Evolutionary conservation across 78 protist genomes (phyloP), one percentile per base, ranked within the genome.

Genomic region (Dictyostelium firmibasis): DNA sequence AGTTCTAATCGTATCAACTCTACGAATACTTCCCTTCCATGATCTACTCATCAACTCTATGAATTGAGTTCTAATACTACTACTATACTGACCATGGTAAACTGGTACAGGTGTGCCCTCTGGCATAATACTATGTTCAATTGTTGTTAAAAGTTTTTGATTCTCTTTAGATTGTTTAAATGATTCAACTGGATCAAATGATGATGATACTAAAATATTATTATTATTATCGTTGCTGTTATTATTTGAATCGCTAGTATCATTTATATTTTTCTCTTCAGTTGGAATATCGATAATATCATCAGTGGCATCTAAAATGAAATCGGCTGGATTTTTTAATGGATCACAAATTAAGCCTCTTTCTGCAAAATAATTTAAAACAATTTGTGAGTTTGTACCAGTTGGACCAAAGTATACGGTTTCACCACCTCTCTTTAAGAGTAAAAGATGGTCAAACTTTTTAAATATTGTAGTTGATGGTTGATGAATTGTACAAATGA

Each of bases 401-500:
- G 83, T 86, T 81, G 95, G 97, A 9, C 97, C 97, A 31, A 95
- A 95, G 31, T 84, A 95, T 1, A 96, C 94, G 20, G 79, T 69
- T 41, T 81, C 79, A 62, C 97, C 97, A 27, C 99, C 99, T 8
- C 47, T 83, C 23, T 94, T 64, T 18, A 98, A 85, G 23, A 98
- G 81, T 44, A 97, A 41, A 60, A 98, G 43, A 25, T 82, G 62
- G 44, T 96, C 97, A 38, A 97, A 93, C 72, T 92, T 50, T 38
- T 85, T 43, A 43, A 95, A 93, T 33, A 98, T 74, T 3, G 43
- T 29, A 13, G 93, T 67, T 36, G 96, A 60, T 0, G 99, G 99
- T 95, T 98, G 99, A 81, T 98, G 99, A 76, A 98, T 97, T 72
- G 98, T 84, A 76, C 92, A 82, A 44, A 94, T 86, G 7, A 94